phyloP scores from a whole-genome alignment of 805 yeast genomes.

The Metschnikowia lochheadii region DNA sequence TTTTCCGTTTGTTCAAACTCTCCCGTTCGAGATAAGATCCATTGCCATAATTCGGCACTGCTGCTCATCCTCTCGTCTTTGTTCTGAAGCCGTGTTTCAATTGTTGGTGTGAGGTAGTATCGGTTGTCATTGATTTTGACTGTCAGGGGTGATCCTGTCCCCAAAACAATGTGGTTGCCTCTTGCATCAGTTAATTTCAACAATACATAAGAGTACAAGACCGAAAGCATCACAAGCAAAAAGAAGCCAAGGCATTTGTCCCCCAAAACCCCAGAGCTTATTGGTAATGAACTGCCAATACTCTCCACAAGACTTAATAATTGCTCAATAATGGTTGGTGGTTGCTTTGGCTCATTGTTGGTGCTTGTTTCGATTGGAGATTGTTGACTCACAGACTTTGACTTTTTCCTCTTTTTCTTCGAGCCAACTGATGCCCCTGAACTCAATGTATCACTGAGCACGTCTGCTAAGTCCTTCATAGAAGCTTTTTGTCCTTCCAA shows the following conservation, averaged over 20 bases:
- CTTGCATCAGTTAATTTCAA: not conserved
- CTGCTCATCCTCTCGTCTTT: not conserved
- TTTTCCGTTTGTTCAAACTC: not conserved
- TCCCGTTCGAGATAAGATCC: conserved; percentile 14
- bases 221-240: conserved; percentile 5
- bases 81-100: conserved; percentile 12
- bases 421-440: conserved; percentile 10
- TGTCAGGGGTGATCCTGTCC: not conserved
- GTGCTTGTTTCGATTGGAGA: not conserved
- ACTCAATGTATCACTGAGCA: conserved; percentile 8
- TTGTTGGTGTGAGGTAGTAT: conserved; percentile 9
- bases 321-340: conserved; percentile 3
- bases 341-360: conserved; percentile 1
- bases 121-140: conserved; percentile 6
- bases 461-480: conserved; percentile 13
- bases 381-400: conserved; percentile 8
- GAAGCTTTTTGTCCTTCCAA: conserved; percentile 66
- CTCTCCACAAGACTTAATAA: conserved; percentile 9
- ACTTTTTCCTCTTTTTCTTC: conserved; percentile 13
- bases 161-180: not conserved
- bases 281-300: conserved; percentile 12
- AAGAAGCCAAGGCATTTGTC: conserved; percentile 9
- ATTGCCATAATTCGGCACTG: conserved; percentile 15
- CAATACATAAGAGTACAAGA: conserved; percentile 9
- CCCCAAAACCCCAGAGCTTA: conserved; percentile 11